Base-by-base conservation (phyloP, 352 stramenopile species). In the Globisporangium spinosum region DNA sequence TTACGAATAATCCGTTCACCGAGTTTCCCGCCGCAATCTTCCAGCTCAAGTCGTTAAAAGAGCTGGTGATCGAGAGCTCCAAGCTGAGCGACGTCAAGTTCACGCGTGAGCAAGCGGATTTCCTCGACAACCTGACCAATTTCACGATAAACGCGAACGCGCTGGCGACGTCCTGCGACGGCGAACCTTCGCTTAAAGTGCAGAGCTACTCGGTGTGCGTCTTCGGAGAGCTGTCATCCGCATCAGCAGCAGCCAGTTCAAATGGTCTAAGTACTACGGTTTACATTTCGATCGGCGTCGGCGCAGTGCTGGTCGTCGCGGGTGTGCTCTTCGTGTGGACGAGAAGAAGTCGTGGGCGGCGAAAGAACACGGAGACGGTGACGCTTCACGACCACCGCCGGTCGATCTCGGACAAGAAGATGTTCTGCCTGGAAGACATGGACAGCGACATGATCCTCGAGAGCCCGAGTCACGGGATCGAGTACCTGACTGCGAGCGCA, bases 161-260 rank as follows among this genome's bases (percentile, higher is more conserved):
- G 2, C 65, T 83, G 27, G 64, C 68, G 25, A 79, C 72, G 0
- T 61, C 49, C 8, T 83, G 77, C 9, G 15, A 8, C 7, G 54
- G 25, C 20, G 59, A 65, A 0, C 20, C 34, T 5, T 56, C 67
- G 0, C 35, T 53, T 0, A 20, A 51, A 25, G 69, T 79, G 20
- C 64, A 65, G 8, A 62, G 60, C 25, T 79, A 79, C 54, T 65
- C n/a, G 6, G 65, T 81, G 9, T 83, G 77, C 34, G 27, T 79
- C 22, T 45, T 27, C 0, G 58, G 67, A 1, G 27, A 25, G 5
- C 47, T 59, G 1, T 17, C 38, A 3, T 40, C 40, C 1, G 12
- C 25, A 23, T 47, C 17, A 13, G 17, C 9, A 13, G 17, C 9
- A 6, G 23, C 3, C 5, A 7, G 22, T 1, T 17, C 15, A 13